A percentile compares a stretch with the other conserved stretches of the same genome.
Evolutionary conservation across 140 eudicot genomes (phyloP).

Genomic region (Ambrosia hybrid): DNA sequence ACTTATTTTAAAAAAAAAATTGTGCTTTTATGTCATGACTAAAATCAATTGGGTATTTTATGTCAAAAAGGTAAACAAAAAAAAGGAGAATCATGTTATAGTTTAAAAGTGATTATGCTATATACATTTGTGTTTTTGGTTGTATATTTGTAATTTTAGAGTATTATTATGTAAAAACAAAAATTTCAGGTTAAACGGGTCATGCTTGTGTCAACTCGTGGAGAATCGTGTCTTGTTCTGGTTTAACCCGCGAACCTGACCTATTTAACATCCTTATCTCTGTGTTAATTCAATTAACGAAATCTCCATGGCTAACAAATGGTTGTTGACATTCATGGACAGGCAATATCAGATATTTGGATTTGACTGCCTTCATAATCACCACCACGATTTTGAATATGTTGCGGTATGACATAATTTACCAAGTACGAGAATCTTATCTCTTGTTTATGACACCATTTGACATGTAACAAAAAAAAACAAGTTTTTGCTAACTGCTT

Average conservation of each 20-base stretch:
- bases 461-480: slow-evolving; percentile 26
- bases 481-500: slow-evolving; percentile 21
- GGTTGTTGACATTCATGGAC: slow-evolving; percentile 26
- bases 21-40: neutral
- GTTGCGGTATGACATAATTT: slow-evolving; percentile 7
- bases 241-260: neutral
- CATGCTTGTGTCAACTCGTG: neutral
- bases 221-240: neutral
- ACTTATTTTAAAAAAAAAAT: neutral
- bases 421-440: slow-evolving; percentile 30
- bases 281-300: neutral
- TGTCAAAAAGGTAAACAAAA: neutral
- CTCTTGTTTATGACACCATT: slow-evolving; percentile 31
- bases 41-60: neutral
- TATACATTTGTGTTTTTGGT: neutral
- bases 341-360: slow-evolving; percentile 77
- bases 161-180: neutral
- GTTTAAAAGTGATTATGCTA: neutral
- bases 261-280: neutral
- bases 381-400: slow-evolving; percentile 7
- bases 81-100: neutral
- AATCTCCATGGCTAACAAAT: neutral
- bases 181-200: neutral
- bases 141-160: neutral
- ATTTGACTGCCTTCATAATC: slow-evolving; percentile 37